A percentile compares a stretch with the other conserved stretches of the same genome.
Evolutionary conservation across 2,329 filamentous ascomycete species (phyloP).

Genomic region (Pseudocercospora musae): DNA sequence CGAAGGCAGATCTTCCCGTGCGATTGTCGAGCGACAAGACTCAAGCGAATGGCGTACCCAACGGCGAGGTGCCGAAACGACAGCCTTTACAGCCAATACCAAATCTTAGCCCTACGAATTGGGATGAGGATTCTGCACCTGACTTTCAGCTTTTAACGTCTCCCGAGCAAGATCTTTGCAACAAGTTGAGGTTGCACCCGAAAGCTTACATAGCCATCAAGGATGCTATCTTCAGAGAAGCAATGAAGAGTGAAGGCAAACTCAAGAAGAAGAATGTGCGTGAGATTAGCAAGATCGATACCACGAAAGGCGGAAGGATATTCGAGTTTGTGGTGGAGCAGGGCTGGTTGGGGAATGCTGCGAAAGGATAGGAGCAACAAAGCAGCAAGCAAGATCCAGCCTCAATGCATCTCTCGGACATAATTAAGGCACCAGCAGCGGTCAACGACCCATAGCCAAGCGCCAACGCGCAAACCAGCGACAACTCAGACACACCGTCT

Average conservation of each 20-base stretch:
- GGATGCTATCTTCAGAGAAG: conserved; percentile 85
- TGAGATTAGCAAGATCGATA: conserved; percentile 79
- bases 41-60: conserved; percentile 32
- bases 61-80: conserved; percentile 21
- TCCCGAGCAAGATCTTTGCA: conserved; percentile 84
- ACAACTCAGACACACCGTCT: not conserved
- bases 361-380: conserved; percentile 49
- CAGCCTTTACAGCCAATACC: conserved; percentile 33
- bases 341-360: conserved; percentile 69
- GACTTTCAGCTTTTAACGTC: conserved; percentile 82
- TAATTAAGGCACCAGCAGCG: not conserved
- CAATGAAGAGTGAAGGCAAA: conserved; percentile 79
- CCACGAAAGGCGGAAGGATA: conserved; percentile 77
- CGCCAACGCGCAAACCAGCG: not conserved
- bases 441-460: not conserved
- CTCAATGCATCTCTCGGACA: not conserved
- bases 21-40: conserved; percentile 23
- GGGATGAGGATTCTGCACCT: conserved; percentile 71
- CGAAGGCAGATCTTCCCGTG: conserved; percentile 31
- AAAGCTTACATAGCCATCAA: conserved; percentile 96
- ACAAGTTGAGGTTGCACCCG: conserved; percentile 76
- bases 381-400: not conserved
- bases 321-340: conserved; percentile 94
- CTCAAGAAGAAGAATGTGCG: conserved; percentile 93
- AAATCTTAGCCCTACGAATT: conserved; percentile 61